phyloP scores from a whole-genome alignment of 176 grass and related monocot genomes.

The Areca catechu region DNA sequence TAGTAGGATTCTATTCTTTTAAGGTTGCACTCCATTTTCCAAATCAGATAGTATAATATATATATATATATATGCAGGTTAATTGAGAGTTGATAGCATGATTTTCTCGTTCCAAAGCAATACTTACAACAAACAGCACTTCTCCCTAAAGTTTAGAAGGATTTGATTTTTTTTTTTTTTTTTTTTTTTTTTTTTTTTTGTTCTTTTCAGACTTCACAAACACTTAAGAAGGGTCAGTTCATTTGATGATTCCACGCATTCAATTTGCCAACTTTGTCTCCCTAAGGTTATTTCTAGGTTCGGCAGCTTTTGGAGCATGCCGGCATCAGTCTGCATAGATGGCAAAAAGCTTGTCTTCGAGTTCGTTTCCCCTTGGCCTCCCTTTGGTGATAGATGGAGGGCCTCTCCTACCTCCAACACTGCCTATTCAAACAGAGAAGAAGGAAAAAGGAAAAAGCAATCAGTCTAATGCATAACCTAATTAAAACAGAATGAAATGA shows the following conservation, averaged over 20 bases:
- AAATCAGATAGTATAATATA: no score
- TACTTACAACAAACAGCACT: no score
- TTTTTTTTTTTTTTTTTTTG: background rate
- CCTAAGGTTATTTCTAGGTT: slow-evolving; percentile 83
- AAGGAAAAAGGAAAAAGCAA: background rate
- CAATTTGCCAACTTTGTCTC: slow-evolving; percentile 50
- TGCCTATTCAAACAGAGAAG: slow-evolving; percentile 18
- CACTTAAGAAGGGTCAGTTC: slow-evolving; percentile 41
- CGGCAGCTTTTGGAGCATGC: slow-evolving; percentile 30
- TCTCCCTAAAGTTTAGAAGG: no score
- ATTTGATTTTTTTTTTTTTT: slow-evolving; percentile 15
- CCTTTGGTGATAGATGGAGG: slow-evolving; percentile 14
- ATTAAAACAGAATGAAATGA: no score
- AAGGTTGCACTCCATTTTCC: no score
- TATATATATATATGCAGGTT: no score
- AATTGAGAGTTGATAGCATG: no score
- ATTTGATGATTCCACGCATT: slow-evolving; percentile 25
- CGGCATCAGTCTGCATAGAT: slow-evolving; percentile 6
- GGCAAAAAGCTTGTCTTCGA: slow-evolving; percentile 4
- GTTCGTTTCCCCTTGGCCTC: slow-evolving; percentile 14
- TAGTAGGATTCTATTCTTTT: no score
- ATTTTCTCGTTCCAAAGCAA: no score
- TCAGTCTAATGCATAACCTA: no score
- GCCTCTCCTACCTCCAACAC: slow-evolving; percentile 7
- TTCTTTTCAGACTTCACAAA: background rate